Evolutionary conservation across 306 rosid species (phyloP), one percentile per base, ranked within the genome.

Genomic region (Sindora glabra): DNA sequence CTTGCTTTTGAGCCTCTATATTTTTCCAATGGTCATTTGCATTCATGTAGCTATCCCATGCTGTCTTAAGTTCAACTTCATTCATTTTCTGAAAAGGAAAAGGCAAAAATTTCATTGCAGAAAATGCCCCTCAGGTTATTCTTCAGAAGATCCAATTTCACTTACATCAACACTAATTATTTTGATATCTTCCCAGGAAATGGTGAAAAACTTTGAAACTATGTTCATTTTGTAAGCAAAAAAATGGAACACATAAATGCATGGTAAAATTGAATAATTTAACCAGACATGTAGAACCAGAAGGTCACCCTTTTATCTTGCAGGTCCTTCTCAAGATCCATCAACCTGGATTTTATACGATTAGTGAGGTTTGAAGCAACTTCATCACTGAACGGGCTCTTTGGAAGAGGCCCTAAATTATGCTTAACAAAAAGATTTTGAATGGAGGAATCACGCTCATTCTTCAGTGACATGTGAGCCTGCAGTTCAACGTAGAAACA

Each of bases 321-420:
- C 69, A 86, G 39, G 70, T 92, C 90, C 75, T 77, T 92, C 57
- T 78, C 90, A 38, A 88, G 90, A 83, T 83, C 83, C 49, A 50
- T 44, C 73, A 83, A 65, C 71, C 95, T 81, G 26, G 85, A 88
- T 30, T 76, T 78, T 79, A 86, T 71, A 72, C 83, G 86, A 64
- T 78, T 79, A 61, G 84, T 76, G 55, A 86, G 81, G 76, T 79
- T 86, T 47, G 59, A 56, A 72, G 81, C 82, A 64, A 69, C 87
- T 56, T 83, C 96, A 63, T 69, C 49, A 59, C 79, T 68, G 64
- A 85, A 88, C 33, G 98, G 95, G 16, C 78, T 25, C 75, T 52
- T 63, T 34, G 92, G 85, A 71, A 88, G 79, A 76, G 86, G 48
- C 39, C 98, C 96, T 38, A 92, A 79, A 79, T 86, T 88, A 73